Base-by-base conservation (phyloP, 306 rosid species). In the Lablab purpureus region DNA sequence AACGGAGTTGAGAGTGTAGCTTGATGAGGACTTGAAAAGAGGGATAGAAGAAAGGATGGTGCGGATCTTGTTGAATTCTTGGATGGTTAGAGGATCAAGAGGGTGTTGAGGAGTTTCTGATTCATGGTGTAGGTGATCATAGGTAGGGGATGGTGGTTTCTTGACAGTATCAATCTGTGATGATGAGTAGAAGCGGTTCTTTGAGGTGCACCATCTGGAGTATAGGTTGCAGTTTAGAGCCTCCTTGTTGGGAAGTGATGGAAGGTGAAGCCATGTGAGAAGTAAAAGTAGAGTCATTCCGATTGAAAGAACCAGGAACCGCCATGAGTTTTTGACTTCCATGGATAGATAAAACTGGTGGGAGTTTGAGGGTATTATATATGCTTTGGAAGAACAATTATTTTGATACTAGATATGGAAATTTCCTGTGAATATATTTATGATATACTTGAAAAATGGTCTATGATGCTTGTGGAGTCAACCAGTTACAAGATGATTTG, bases 81-180 rank as follows among this genome's bases (percentile, higher is more conserved):
- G 62, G 46, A 91, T 28, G 21, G 97, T 94, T 49, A 94, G 70
- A 22, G 97, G 98, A 82, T 94, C 98, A 1, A 94, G 88, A 41
- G 97, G 97, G 89, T 94, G 98, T 79, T 41, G 92, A 22, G 97
- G 97, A 17, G 51, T 73, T 67, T 89, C 93, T 1, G 74, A 45
- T 17, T 58, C 65, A 12, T 52, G 11, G 7, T 36, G 3, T 2
- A 30, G 32, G 32, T 30, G 41, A 36, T 69, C 0, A 46, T 40
- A 2, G 11, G 85, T 73, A 66, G 80, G 85, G 1, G 19, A 27
- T 1, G 78, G 7, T 10, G 40, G 77, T 40, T 81, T 72, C 34
- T 75, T 81, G 18, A 80, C 80, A n/a, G 49, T 67, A 36, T 67
- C 27, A 15, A 80, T 23, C 10, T 56, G 37, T 62, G 83, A 49